Evolutionary conservation across 495 filamentous ascomycete species (phyloP), one percentile per base, ranked within the genome.

Genomic region (Melanomma pulvis-pyrius): DNA sequence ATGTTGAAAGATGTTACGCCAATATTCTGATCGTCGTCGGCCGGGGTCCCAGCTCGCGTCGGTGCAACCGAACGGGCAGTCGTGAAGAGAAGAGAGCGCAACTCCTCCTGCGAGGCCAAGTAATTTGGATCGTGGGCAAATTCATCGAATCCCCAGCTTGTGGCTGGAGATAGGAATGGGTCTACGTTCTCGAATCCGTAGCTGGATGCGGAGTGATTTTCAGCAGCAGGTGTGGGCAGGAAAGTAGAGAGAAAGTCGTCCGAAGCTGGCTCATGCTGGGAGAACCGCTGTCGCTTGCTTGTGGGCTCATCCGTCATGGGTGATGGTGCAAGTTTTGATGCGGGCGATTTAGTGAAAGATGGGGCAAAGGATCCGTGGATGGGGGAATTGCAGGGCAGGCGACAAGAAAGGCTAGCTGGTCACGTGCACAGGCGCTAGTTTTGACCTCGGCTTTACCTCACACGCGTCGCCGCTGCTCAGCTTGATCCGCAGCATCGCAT

Each of bases 11-110:
- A 59, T 47, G 22, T 19, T 2, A n/a, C 36, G 24, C 22, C 22
- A 28, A 15, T 19, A 22, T n/a, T n/a, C 6, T 55, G 25, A 3
- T 59, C 56, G 2, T 59, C 56, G 4, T 47, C 56, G 3, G 34
- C 19, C n/a, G 56, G 56, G 1, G 56, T 59, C 9, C 36, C 56
- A 12, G 36, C 56, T 28, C 56, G 34, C 0, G 36, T 59, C 12
- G 56, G 56, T 15, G 67, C 72, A 15, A 47, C 46, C 8, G 66
- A 65, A 29, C 57, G 66, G n/a, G 70, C 67, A 55, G 61, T 68
- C 1, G 25, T 68, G 53, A 72, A 55, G 0, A 74, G 59, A 0
- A 72, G 59, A 39, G 52, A 29, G 8, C 72, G 58, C 2, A 74
- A 61, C 30, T 63, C 29, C 30, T 63, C 29, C 28, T 63, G 61